These are phyloP conservation scores for Heritiera littoralis DNA, from an alignment of 345 rosid species.

Conservation along the genomic window DNA sequence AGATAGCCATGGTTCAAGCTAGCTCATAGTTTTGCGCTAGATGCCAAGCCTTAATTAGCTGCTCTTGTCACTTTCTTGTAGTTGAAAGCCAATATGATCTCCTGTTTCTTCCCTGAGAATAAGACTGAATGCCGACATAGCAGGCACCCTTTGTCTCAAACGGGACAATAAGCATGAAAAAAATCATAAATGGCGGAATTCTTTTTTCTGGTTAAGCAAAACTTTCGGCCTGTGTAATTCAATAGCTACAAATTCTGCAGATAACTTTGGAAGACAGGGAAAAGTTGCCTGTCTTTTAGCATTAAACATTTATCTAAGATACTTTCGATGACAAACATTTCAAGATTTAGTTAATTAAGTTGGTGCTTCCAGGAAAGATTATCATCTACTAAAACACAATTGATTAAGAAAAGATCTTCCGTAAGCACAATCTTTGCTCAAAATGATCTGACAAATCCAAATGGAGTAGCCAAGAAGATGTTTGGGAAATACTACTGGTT, in stretches of 20 bases:
- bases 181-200: not conserved
- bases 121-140: not conserved
- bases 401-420: no score
- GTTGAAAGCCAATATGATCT: slow-evolving; percentile 2
- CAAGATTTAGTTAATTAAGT: not conserved
- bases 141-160: not conserved
- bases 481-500: not conserved
- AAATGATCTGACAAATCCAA: not conserved
- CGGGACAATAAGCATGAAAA: not conserved
- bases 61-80: slow-evolving; percentile 16
- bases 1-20: slow-evolving; percentile 11
- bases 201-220: not conserved
- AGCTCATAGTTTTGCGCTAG: not conserved
- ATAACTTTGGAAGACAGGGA: not conserved
- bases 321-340: no score
- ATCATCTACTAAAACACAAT: not conserved
- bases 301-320: no score
- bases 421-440: not conserved
- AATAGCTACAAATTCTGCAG: not conserved
- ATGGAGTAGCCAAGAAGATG: not conserved
- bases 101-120: slow-evolving; percentile 14
- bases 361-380: not conserved
- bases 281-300: no score
- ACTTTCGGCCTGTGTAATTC: not conserved
- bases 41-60: slow-evolving; percentile 3